Evolutionary conservation across 805 yeast genomes (phyloP).

Genomic region (Barnettozyma wickerhamii): DNA sequence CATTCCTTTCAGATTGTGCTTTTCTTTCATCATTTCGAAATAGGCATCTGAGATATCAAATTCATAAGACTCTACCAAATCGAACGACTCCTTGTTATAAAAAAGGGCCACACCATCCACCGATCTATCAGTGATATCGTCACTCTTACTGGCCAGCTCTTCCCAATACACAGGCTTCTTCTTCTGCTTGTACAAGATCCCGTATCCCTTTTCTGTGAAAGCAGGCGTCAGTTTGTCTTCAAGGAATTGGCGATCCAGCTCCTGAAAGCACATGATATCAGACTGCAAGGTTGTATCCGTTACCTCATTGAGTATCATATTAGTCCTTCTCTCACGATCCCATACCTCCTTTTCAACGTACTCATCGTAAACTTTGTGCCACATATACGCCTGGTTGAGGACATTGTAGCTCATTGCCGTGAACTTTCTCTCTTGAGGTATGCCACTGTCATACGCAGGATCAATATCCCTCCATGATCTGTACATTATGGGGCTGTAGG

Average conservation of each 20-base stretch:
- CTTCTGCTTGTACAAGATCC: slow-evolving; percentile 44
- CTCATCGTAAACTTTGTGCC: slow-evolving; percentile 51
- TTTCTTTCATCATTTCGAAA: slow-evolving; percentile 8
- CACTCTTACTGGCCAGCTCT: slow-evolving; percentile 20
- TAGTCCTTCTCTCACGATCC: slow-evolving; percentile 47
- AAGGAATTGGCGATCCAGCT: slow-evolving; percentile 42
- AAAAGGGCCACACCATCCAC: slow-evolving; percentile 62
- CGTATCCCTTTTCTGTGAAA: slow-evolving; percentile 35
- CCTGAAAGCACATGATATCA: slow-evolving; percentile 60
- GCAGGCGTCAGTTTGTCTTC: slow-evolving; percentile 34
- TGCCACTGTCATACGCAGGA: slow-evolving; percentile 2
- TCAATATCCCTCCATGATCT: slow-evolving; percentile 10
- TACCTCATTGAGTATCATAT: slow-evolving; percentile 34
- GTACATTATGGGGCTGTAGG: slow-evolving; percentile 5
- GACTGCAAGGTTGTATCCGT: slow-evolving; percentile 32
- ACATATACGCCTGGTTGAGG: slow-evolving; percentile 51
- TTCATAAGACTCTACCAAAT: slow-evolving; percentile 31
- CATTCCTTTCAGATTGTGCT: slow-evolving; percentile 2
- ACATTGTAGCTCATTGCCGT: slow-evolving; percentile 40
- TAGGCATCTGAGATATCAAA: slow-evolving; percentile 27
- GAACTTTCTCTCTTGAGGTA: slow-evolving; percentile 1
- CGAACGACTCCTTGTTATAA: slow-evolving; percentile 44
- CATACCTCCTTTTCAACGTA: slow-evolving; percentile 44
- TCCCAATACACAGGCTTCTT: slow-evolving; percentile 52
- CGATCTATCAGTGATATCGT: slow-evolving; percentile 26